Percentiles rank a stretch among this genome's conserved stretches.
Conservation (phyloP, 352 stramenopile genomes). For the Phytophthora pisi region DNA sequence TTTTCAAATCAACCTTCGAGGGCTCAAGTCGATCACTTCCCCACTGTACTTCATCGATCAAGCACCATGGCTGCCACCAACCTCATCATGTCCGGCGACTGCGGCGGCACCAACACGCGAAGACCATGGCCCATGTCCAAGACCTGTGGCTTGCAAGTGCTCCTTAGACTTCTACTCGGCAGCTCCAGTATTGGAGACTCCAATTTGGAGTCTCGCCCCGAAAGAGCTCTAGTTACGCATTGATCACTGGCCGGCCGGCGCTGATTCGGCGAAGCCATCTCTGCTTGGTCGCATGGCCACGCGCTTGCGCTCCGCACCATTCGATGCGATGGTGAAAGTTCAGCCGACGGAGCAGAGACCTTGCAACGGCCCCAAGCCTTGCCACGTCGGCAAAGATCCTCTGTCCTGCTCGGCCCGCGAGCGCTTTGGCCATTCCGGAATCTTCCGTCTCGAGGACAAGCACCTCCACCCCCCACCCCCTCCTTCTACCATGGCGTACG, state of each 20-base stretch:
- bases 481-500: constrained; percentile 18
- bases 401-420: neutral
- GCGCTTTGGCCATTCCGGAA: constrained; percentile 25
- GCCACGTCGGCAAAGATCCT: constrained; percentile 30
- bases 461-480: neutral
- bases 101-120: constrained; percentile 97
- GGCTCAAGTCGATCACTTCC: neutral
- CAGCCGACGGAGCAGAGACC: constrained; percentile 17
- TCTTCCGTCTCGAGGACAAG: constrained; percentile 22
- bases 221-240: no score
- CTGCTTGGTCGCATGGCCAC: constrained; percentile 11
- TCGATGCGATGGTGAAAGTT: constrained; percentile 26
- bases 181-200: neutral
- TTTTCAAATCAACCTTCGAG: constrained; percentile 7
- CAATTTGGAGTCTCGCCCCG: neutral
- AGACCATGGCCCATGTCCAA: neutral
- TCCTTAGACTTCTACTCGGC: neutral
- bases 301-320: constrained; percentile 5
- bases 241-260: no score
- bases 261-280: constrained; percentile 13
- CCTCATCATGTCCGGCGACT: constrained; percentile 93
- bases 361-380: neutral
- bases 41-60: neutral
- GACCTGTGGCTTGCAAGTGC: no score
- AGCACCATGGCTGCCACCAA: constrained; percentile 20